These are phyloP conservation scores for Viridothelium virens DNA, from an alignment of 495 filamentous ascomycete species.

Conservation along the genomic window DNA sequence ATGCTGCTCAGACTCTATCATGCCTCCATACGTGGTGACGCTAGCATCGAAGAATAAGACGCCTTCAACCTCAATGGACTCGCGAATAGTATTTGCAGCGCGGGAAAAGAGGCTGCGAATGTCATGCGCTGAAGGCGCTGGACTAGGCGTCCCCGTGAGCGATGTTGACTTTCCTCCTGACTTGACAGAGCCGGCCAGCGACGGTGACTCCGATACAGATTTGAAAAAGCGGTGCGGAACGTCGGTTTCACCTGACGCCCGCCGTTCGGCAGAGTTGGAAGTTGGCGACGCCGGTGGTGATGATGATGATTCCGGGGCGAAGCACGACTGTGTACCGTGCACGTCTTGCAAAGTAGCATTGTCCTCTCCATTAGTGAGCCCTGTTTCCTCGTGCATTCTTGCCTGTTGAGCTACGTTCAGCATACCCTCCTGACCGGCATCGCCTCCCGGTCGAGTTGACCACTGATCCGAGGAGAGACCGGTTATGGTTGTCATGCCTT, in stretches of 20 bases:
- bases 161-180: not conserved
- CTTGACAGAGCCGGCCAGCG: too few relatives aligned
- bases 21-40: too few relatives aligned
- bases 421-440: not conserved
- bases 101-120: slow-evolving; percentile 9
- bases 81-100: slow-evolving; percentile 13
- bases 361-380: too few relatives aligned
- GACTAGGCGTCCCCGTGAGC: not conserved
- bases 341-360: not conserved
- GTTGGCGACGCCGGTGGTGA: not conserved
- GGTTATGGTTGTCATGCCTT: slow-evolving; percentile 14
- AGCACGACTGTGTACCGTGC: too few relatives aligned
- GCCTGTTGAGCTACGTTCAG: not conserved
- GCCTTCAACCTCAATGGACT: slow-evolving; percentile 17
- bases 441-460: not conserved
- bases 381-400: not conserved
- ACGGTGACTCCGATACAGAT: not conserved
- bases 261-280: not conserved
- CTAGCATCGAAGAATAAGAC: slow-evolving; percentile 17
- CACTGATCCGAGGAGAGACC: not conserved
- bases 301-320: too few relatives aligned
- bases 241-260: not conserved
- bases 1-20: too few relatives aligned
- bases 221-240: not conserved
- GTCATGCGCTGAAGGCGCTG: not conserved